A percentile compares a stretch with the other conserved stretches of the same genome.
Conservation (phyloP, 1,284 basidiomycete genomes). For the Paramarasmius palmivorus region DNA sequence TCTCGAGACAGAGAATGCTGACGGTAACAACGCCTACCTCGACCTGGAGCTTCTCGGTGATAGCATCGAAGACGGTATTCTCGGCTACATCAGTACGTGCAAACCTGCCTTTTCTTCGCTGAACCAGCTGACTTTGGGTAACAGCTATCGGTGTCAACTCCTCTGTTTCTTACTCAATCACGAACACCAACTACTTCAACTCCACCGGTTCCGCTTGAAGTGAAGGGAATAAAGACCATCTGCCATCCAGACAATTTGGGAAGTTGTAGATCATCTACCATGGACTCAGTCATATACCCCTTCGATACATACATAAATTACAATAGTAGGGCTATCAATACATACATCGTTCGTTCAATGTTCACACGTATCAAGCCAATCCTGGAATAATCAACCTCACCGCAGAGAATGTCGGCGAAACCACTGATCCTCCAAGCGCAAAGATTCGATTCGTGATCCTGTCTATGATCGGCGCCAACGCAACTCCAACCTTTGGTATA, state of each 20-base stretch:
- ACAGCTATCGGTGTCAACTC: constrained; percentile 7
- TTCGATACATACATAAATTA: no score
- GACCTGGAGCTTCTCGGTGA: constrained; percentile 14
- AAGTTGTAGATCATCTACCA: no score
- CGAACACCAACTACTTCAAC: constrained; percentile 8
- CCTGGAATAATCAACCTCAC: not conserved
- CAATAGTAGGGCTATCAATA: no score
- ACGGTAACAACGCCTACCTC: constrained; percentile 27
- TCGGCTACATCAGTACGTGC: constrained; percentile 2
- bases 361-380: no score
- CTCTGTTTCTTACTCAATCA: constrained; percentile 3
- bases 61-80: constrained; percentile 5
- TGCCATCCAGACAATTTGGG: no score
- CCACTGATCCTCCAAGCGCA: constrained; percentile 2
- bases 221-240: no score
- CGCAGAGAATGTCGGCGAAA: not conserved
- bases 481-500: not conserved
- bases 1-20: constrained; percentile 22
- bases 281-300: no score
- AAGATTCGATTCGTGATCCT: constrained; percentile 1
- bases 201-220: not conserved
- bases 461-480: not conserved
- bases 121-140: not conserved
- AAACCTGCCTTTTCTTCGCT: not conserved
- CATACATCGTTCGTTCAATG: no score